A percentile compares a stretch with the other conserved stretches of the same genome.
Conservation (phyloP, 2,329 filamentous ascomycete genomes). For the Colletotrichum somersetense region DNA sequence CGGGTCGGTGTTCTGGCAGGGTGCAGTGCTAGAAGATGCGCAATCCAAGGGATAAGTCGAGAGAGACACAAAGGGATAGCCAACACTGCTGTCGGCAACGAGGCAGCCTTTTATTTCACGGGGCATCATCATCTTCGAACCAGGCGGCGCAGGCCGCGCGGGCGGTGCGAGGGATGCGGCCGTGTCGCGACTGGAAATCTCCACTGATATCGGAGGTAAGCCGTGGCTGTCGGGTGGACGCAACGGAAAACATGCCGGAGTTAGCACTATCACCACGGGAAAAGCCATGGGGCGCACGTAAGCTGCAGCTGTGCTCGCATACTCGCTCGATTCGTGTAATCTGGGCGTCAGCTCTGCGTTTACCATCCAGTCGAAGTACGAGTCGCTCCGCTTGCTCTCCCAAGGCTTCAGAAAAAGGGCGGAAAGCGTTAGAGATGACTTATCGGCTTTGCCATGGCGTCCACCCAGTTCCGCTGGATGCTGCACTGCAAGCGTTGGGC, state of each 20-base stretch:
- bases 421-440: not conserved
- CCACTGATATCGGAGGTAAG: conserved; percentile 9
- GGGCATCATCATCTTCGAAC: not conserved
- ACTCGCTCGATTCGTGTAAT: too few relatives aligned
- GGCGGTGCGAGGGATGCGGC: not conserved
- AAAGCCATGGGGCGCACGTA: not conserved
- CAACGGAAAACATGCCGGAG: conserved; percentile 14
- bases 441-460: not conserved
- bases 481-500: not conserved
- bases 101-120: not conserved
- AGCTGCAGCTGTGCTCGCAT: not conserved
- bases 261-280: conserved; percentile 30
- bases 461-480: not conserved
- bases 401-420: not conserved
- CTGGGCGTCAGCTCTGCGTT: not conserved
- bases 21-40: not conserved
- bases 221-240: not conserved
- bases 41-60: not conserved
- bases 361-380: not conserved
- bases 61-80: not conserved
- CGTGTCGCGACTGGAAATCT: not conserved
- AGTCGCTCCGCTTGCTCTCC: not conserved
- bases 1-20: not conserved
- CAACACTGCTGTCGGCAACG: not conserved
- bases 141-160: not conserved